Percentiles rank a stretch among this genome's conserved stretches.
These are phyloP conservation scores for Barnettozyma pratensis DNA, from an alignment of 805 yeast genomes.

Conservation along the genomic window DNA sequence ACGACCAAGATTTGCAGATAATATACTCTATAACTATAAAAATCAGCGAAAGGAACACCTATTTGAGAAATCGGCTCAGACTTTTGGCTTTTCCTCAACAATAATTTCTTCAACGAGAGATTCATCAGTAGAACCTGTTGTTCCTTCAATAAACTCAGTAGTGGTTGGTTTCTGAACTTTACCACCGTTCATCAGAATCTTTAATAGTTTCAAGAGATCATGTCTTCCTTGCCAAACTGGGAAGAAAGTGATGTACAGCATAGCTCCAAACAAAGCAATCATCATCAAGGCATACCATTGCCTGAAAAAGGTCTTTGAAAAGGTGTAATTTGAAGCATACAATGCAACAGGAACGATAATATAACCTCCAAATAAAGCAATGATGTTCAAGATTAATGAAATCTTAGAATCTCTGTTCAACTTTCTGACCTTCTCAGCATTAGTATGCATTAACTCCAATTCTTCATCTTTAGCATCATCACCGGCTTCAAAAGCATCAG, in stretches of 20 bases:
- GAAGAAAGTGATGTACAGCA: constrained; percentile 30
- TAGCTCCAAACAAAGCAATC: constrained; percentile 33
- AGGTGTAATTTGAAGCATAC: constrained; percentile 31
- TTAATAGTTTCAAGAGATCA: constrained; percentile 10
- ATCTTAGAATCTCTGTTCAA: constrained; percentile 34
- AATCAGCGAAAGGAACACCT: too few species aligned
- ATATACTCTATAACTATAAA: too few species aligned
- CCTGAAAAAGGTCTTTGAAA: constrained; percentile 32
- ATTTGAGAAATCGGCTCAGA: too few species aligned
- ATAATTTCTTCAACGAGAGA: background rate
- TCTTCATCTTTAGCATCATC: constrained; percentile 34
- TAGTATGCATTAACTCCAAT: constrained; percentile 22
- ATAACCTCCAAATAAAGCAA: constrained; percentile 27
- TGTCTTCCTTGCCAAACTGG: constrained; percentile 33
- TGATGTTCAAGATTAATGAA: constrained; percentile 35
- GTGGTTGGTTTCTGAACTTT: background rate
- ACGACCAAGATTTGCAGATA: too few species aligned
- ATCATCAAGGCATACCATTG: constrained; percentile 34
- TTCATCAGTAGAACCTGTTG: background rate
- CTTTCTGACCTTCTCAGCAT: constrained; percentile 18
- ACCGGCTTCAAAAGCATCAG: constrained; percentile 24
- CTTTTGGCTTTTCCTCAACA: background rate
- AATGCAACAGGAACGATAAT: constrained; percentile 29
- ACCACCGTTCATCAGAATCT: background rate
- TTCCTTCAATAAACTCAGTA: background rate